Conservation (phyloP, 208 protist species). For the Crithidia sp. region DNA sequence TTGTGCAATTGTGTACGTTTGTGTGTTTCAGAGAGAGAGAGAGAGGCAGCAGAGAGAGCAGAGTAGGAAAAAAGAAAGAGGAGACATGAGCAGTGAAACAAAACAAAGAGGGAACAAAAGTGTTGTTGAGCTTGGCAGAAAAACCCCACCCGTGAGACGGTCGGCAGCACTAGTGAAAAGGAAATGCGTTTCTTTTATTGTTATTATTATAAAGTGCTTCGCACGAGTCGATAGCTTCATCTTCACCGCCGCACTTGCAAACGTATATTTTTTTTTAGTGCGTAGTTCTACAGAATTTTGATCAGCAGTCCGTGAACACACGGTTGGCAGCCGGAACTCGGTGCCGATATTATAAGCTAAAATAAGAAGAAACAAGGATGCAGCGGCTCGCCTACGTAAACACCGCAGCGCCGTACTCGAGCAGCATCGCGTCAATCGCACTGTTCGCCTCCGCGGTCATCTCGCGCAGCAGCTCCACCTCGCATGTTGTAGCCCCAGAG, state of each 20-base stretch:
- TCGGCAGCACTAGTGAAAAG: too few relatives aligned
- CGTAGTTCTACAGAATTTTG: not conserved
- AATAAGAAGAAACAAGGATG: not conserved
- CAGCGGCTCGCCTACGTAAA: not conserved
- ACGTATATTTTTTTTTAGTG: too few relatives aligned
- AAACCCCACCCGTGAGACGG: too few relatives aligned
- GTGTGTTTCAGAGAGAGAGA: not conserved
- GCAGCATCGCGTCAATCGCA: constrained; percentile 10
- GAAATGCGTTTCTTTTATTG: not conserved
- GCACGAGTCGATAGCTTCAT: too few relatives aligned
- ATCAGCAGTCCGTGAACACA: not conserved
- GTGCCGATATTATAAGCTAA: too few relatives aligned
- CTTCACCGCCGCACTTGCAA: too few relatives aligned
- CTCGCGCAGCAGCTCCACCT: constrained; percentile 10
- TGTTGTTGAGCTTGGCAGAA: too few relatives aligned
- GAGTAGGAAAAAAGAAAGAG: not conserved
- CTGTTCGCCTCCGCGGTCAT: constrained; percentile 13
- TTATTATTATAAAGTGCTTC: too few relatives aligned
- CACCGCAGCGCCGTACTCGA: constrained; percentile 13
- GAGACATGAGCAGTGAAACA: not conserved
- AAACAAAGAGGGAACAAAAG: not conserved
- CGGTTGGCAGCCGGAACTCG: too few relatives aligned
- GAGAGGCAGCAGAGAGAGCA: constrained; percentile 1
- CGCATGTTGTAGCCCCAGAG: not conserved
- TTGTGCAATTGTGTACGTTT: not conserved